Conservation (phyloP, 768 basidiomycete species). For the Brasilioporus rufonigricans region DNA sequence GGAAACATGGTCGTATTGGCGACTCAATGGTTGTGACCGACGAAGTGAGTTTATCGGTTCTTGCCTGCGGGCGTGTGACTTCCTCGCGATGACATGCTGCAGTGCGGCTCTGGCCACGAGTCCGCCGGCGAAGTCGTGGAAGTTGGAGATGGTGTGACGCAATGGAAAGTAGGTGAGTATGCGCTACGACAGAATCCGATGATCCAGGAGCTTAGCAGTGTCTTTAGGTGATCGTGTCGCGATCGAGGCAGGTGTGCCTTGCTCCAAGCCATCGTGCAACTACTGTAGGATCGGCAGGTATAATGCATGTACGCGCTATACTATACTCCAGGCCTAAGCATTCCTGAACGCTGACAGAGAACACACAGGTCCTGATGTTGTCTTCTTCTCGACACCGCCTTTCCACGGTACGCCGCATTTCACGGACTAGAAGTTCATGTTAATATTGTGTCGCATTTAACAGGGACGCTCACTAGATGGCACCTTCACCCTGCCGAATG, state of each 20-base stretch:
- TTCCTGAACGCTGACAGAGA: background rate
- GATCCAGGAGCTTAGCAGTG: background rate
- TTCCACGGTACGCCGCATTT: slow-evolving; percentile 47
- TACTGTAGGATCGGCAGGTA: slow-evolving; percentile 63
- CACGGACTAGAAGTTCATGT: background rate
- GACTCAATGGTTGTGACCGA: slow-evolving; percentile 71
- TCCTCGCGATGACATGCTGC: background rate
- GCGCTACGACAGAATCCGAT: background rate
- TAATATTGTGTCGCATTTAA: background rate
- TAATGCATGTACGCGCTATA: slow-evolving; percentile 48
- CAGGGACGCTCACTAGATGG: slow-evolving; percentile 64
- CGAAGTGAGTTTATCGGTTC: slow-evolving; percentile 39
- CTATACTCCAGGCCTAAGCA: too few species aligned
- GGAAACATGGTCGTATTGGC: slow-evolving; percentile 67
- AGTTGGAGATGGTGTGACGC: slow-evolving; percentile 61
- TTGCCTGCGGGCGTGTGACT: background rate
- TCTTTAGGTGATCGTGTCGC: slow-evolving; percentile 60
- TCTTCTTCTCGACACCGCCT: slow-evolving; percentile 72
- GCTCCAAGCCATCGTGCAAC: slow-evolving; percentile 58
- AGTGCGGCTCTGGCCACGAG: slow-evolving; percentile 72
- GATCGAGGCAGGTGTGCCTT: slow-evolving; percentile 68
- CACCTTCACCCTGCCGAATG: slow-evolving; percentile 66
- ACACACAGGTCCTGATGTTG: slow-evolving; percentile 38
- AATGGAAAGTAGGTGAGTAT: slow-evolving; percentile 56
- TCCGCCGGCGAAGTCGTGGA: slow-evolving; percentile 67